Evolutionary conservation across 2,329 filamentous ascomycete species (phyloP).

Genomic region (Phyllachora maydis): DNA sequence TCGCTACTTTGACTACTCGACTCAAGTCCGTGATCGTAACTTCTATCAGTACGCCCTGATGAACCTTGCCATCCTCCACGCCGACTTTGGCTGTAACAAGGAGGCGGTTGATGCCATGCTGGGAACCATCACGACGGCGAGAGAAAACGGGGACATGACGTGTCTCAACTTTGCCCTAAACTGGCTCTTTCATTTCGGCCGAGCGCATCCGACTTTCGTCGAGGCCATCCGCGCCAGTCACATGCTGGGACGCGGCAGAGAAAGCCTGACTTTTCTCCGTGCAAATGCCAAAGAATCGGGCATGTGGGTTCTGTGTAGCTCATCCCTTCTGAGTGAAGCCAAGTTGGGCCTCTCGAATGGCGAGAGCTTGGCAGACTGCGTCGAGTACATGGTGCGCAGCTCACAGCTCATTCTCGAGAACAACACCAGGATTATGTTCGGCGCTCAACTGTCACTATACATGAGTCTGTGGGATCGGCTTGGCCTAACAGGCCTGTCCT

Average conservation of each 20-base stretch:
- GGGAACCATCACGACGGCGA: conserved; percentile 82
- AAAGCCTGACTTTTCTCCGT: conserved; percentile 67
- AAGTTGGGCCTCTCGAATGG: conserved; percentile 59
- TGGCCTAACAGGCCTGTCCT: conserved; percentile 35
- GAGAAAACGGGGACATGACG: conserved; percentile 79
- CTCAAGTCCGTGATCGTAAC: conserved; percentile 62
- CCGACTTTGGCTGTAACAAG: conserved; percentile 79
- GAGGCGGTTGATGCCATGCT: conserved; percentile 90
- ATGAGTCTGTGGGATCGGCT: conserved; percentile 59
- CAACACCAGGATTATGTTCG: conserved; percentile 51
- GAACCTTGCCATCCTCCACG: conserved; percentile 81
- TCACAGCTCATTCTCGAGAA: conserved; percentile 66
- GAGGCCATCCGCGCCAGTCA: conserved; percentile 48
- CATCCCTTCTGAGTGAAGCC: conserved; percentile 67
- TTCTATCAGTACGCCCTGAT: conserved; percentile 92
- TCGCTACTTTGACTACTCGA: conserved; percentile 91
- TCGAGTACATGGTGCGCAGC: conserved; percentile 66
- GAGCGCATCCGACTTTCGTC: conserved; percentile 60
- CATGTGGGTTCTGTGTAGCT: conserved; percentile 71
- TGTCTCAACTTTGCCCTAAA: conserved; percentile 91
- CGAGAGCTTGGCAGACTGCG: conserved; percentile 36
- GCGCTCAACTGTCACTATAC: conserved; percentile 51
- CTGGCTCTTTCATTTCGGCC: conserved; percentile 91
- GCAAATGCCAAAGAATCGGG: conserved; percentile 69
- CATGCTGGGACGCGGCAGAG: conserved; percentile 52